phyloP scores from a whole-genome alignment of 768 basidiomycete species.

The Gymnopilus junonius region DNA sequence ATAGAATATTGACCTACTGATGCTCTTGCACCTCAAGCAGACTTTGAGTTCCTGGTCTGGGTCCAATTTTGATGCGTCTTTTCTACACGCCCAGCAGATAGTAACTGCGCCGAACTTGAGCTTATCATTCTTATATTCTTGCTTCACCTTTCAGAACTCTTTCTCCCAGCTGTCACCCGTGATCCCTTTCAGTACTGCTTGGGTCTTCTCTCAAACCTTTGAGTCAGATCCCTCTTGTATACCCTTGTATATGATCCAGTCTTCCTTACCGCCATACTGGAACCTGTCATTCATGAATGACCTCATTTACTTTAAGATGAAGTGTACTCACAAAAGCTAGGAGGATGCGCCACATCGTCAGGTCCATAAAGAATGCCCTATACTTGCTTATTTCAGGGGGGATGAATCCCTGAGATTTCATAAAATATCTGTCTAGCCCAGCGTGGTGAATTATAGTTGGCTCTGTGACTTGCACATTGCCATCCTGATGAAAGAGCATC shows the following conservation, averaged over 20 bases:
- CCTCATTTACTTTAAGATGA: not conserved
- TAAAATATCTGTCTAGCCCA: not conserved
- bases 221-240: not conserved
- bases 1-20: constrained; percentile 12
- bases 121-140: not conserved
- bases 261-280: constrained; percentile 1
- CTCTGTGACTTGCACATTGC: not conserved
- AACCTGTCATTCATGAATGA: not conserved
- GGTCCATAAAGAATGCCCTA: constrained; percentile 10
- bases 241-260: not conserved
- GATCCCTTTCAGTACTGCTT: not conserved
- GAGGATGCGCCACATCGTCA: not conserved
- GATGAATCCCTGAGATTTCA: not conserved
- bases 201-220: not conserved
- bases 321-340: not conserved
- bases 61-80: not conserved
- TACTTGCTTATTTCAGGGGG: not conserved
- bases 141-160: not conserved
- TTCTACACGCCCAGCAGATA: constrained; percentile 1
- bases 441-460: constrained; percentile 5
- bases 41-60: not conserved
- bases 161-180: not conserved
- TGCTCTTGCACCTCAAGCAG: constrained; percentile 12
- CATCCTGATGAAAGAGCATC: not conserved
- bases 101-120: not conserved